Conservation (phyloP, 768 basidiomycete genomes). For the Pholiota molesta region DNA sequence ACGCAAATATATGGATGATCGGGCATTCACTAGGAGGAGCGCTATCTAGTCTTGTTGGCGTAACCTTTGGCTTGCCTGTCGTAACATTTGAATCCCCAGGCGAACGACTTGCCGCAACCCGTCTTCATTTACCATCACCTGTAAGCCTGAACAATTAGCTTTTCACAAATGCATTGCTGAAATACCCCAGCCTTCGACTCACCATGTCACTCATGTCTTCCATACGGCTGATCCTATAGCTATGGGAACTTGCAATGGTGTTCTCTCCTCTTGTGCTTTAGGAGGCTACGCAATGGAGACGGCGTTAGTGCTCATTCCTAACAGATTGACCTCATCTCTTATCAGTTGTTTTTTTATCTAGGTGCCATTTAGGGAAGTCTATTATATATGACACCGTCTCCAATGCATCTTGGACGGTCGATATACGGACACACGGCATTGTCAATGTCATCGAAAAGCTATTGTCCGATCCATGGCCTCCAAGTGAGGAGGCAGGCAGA, state of each 20-base stretch:
- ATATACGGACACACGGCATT: slow-evolving; percentile 82
- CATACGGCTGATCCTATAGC: slow-evolving; percentile 96
- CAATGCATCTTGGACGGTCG: slow-evolving; percentile 82
- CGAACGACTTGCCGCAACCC: slow-evolving; percentile 74
- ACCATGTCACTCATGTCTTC: slow-evolving; percentile 88
- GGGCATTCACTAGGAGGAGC: slow-evolving; percentile 77
- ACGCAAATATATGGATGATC: slow-evolving; percentile 86
- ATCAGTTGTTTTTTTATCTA: slow-evolving; percentile 22
- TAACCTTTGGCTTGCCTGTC: slow-evolving; percentile 87
- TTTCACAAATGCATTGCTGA: not conserved
- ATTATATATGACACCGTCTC: slow-evolving; percentile 94
- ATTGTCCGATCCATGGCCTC: slow-evolving; percentile 70
- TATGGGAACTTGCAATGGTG: slow-evolving; percentile 85
- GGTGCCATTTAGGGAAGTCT: slow-evolving; percentile 84
- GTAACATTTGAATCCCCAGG: slow-evolving; percentile 92
- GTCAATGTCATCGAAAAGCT: slow-evolving; percentile 77
- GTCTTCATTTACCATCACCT: slow-evolving; percentile 86
- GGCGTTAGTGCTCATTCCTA: slow-evolving; percentile 40
- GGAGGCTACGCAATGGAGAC: slow-evolving; percentile 92
- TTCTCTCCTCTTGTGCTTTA: slow-evolving; percentile 78
- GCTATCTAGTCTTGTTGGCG: slow-evolving; percentile 79
- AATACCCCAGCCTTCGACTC: slow-evolving; percentile 58
- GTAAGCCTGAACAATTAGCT: slow-evolving; percentile 41
- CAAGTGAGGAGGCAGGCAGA: slow-evolving; percentile 59
- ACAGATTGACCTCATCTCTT: not conserved